Percentiles rank a stretch among this genome's conserved stretches.
These are phyloP conservation scores for Globisporangium barbulae DNA, from an alignment of 352 stramenopile genomes.

Conservation along the genomic window DNA sequence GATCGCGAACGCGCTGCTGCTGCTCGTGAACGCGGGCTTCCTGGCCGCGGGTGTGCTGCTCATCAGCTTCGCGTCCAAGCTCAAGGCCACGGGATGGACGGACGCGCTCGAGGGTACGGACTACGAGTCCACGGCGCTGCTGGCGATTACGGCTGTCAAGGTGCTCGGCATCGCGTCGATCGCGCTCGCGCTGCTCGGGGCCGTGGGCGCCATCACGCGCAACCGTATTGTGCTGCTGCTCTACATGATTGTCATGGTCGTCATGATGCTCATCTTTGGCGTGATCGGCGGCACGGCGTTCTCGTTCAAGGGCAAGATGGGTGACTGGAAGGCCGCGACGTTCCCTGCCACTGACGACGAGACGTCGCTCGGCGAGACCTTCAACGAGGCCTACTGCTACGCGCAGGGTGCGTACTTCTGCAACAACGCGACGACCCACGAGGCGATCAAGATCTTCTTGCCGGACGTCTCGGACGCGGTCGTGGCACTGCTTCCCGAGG, in stretches of 20 bases:
- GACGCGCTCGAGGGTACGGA: slow-evolving; percentile 73
- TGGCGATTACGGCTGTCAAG: slow-evolving; percentile 45
- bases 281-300: slow-evolving; percentile 66
- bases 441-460: slow-evolving; percentile 61
- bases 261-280: slow-evolving; percentile 67
- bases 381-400: slow-evolving; percentile 86
- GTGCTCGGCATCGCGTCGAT: slow-evolving; percentile 55
- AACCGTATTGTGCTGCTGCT: slow-evolving; percentile 65
- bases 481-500: slow-evolving; percentile 50
- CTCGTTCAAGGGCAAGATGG: slow-evolving; percentile 71
- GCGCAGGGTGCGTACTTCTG: slow-evolving; percentile 80
- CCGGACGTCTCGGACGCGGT: slow-evolving; percentile 36
- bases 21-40: slow-evolving; percentile 78
- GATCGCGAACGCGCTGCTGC: slow-evolving; percentile 49
- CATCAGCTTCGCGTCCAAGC: slow-evolving; percentile 51
- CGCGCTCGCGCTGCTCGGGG: slow-evolving; percentile 55
- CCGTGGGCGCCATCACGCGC: slow-evolving; percentile 61
- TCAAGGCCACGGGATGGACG: slow-evolving; percentile 66
- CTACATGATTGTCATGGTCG: slow-evolving; percentile 72
- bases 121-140: slow-evolving; percentile 47
- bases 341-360: slow-evolving; percentile 61
- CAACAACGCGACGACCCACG: slow-evolving; percentile 66
- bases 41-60: slow-evolving; percentile 58
- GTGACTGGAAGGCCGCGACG: slow-evolving; percentile 39
- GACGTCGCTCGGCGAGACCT: slow-evolving; percentile 55